Conservation (phyloP, 768 basidiomycete genomes). For the Stropharia rugosoannulata region DNA sequence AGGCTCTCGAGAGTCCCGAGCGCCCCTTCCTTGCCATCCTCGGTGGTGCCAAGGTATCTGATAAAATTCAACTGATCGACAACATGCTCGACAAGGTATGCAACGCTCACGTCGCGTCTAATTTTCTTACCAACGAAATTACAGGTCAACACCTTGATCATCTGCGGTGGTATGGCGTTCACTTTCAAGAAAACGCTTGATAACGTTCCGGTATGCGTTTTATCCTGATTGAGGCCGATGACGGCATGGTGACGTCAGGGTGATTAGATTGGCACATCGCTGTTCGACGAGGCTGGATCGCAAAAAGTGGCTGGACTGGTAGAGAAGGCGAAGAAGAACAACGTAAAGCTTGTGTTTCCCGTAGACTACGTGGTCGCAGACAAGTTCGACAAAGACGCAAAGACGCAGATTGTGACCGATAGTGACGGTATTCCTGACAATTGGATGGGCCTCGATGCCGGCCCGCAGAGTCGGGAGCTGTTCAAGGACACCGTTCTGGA, state of each 20-base stretch:
- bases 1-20: conserved; percentile 93
- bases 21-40: conserved; percentile 97
- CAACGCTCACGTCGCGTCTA: not conserved
- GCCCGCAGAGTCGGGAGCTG: conserved; percentile 77
- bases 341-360: conserved; percentile 94
- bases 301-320: conserved; percentile 82
- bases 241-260: conserved; percentile 20
- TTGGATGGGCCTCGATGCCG: conserved; percentile 95
- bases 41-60: conserved; percentile 97
- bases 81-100: conserved; percentile 96
- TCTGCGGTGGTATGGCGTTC: conserved; percentile 98
- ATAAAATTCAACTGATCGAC: conserved; percentile 98
- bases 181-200: conserved; percentile 97
- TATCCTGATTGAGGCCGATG: not conserved
- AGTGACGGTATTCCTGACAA: conserved; percentile 85
- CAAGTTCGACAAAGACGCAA: conserved; percentile 92
- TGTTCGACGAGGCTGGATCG: conserved; percentile 88
- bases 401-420: conserved; percentile 77
- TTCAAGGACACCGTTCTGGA: conserved; percentile 80
- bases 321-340: conserved; percentile 89
- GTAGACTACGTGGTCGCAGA: conserved; percentile 93
- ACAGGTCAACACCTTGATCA: conserved; percentile 92
- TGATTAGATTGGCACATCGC: conserved; percentile 85
- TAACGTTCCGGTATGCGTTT: conserved; percentile 56
- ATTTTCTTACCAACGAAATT: not conserved